These are phyloP conservation scores for Xylaria cubensis DNA, from an alignment of 495 filamentous ascomycete species.

Conservation along the genomic window DNA sequence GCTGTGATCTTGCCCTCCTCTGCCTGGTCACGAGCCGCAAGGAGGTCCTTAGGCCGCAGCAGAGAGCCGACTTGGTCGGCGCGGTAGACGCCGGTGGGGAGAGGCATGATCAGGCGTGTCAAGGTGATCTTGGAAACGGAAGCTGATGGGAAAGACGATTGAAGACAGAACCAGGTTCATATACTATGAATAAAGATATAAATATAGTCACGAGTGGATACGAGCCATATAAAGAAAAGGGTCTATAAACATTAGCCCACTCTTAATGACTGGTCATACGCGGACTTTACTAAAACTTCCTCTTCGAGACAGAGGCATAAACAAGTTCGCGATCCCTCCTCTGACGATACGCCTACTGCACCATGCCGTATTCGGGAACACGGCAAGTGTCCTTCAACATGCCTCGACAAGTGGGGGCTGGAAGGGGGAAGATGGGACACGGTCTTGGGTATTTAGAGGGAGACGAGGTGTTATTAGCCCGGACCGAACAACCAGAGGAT, in stretches of 20 bases:
- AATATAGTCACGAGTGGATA: neutral
- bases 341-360: neutral
- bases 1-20: slow-evolving; percentile 52
- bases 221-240: neutral
- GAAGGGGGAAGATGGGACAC: slow-evolving; percentile 5
- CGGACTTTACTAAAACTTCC: neutral
- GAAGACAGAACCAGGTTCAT: neutral
- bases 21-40: slow-evolving; percentile 51
- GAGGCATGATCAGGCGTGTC: slow-evolving; percentile 44
- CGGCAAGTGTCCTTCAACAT: slow-evolving; percentile 13
- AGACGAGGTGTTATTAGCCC: slow-evolving; percentile 6
- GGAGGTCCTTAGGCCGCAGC: slow-evolving; percentile 48
- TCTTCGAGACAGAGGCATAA: slow-evolving; percentile 8
- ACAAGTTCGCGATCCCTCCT: slow-evolving; percentile 12
- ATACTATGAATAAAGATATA: neutral
- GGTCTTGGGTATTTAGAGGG: neutral
- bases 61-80: slow-evolving; percentile 59
- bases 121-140: neutral
- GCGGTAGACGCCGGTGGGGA: slow-evolving; percentile 55
- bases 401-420: neutral
- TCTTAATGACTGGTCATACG: slow-evolving; percentile 10
- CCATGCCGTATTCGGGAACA: slow-evolving; percentile 22
- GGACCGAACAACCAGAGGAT: slow-evolving; percentile 20
- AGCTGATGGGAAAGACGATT: neutral
- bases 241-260: neutral